These are phyloP conservation scores for Heliamphora exappendiculata DNA, from an alignment of 148 eudicot genomes.

Conservation along the genomic window DNA sequence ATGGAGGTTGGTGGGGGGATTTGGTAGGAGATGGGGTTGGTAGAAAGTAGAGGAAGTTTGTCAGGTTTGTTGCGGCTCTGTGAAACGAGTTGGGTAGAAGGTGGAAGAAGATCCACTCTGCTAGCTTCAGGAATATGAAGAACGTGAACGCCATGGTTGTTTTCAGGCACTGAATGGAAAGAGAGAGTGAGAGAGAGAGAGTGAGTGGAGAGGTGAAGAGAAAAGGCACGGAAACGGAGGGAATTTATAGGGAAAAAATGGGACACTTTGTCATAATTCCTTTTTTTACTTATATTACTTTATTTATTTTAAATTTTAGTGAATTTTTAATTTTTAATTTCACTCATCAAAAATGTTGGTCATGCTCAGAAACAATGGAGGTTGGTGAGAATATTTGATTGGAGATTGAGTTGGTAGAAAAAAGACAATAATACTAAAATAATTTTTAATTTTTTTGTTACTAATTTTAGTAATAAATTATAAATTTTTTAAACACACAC, in stretches of 20 bases:
- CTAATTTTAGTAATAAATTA: too few relatives aligned
- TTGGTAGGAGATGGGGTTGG: conserved; percentile 39
- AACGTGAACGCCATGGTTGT: conserved; percentile 44
- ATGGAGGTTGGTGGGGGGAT: conserved; percentile 21
- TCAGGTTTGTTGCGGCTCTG: conserved; percentile 47
- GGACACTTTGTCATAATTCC: too few relatives aligned
- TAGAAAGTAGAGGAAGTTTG: conserved; percentile 28
- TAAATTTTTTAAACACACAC: too few relatives aligned
- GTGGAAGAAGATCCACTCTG: conserved; percentile 56
- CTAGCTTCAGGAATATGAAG: conserved; percentile 38
- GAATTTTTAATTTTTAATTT: too few relatives aligned
- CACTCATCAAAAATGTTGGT: too few relatives aligned
- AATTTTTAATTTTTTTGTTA: too few relatives aligned
- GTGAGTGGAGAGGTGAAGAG: conserved; percentile 9
- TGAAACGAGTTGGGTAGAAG: conserved; percentile 58
- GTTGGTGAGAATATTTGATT: conserved; percentile 24
- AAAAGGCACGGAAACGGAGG: conserved; percentile 15
- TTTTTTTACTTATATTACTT: too few relatives aligned
- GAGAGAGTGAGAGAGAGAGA: not conserved
- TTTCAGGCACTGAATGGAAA: not conserved
- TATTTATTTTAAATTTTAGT: too few relatives aligned
- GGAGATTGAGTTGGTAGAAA: conserved; percentile 34
- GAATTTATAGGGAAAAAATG: conserved; percentile 49
- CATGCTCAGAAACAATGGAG: too few relatives aligned
- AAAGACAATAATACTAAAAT: too few relatives aligned